Percentiles rank a stretch among this genome's conserved stretches.
These are phyloP conservation scores for Crithidia thermophila DNA, from an alignment of 208 protist genomes.

Conservation along the genomic window DNA sequence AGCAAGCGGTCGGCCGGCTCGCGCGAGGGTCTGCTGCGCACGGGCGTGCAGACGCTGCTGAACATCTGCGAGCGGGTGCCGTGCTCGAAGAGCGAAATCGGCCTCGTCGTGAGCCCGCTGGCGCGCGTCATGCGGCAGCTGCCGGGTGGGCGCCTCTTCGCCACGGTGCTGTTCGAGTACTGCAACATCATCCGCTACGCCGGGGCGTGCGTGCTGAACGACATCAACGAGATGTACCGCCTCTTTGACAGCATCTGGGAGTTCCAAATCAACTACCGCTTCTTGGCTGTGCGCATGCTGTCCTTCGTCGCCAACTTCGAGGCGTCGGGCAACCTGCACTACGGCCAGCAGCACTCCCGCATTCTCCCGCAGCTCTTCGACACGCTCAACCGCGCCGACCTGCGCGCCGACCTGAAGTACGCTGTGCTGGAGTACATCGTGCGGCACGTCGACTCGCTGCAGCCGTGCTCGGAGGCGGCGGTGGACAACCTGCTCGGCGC, in stretches of 20 bases:
- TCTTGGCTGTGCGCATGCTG: constrained; percentile 77
- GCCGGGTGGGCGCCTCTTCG: constrained; percentile 47
- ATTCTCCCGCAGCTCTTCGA: constrained; percentile 77
- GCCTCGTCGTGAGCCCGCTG: constrained; percentile 59
- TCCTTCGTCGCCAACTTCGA: constrained; percentile 68
- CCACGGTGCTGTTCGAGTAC: constrained; percentile 72
- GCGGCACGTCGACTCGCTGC: constrained; percentile 59
- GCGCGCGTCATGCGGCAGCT: constrained; percentile 63
- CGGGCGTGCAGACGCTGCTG: constrained; percentile 73
- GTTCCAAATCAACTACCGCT: constrained; percentile 60
- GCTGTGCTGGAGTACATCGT: constrained; percentile 81
- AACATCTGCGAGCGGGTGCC: constrained; percentile 75
- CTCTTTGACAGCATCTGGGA: constrained; percentile 77
- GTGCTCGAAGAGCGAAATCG: constrained; percentile 65
- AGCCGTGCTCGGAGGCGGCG: constrained; percentile 57
- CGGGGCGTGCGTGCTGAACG: constrained; percentile 45
- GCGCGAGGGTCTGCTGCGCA: constrained; percentile 61
- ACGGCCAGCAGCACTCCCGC: constrained; percentile 39
- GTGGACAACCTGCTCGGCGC: constrained; percentile 66
- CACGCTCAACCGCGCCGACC: constrained; percentile 60
- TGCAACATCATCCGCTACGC: constrained; percentile 71
- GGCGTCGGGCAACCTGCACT: constrained; percentile 44
- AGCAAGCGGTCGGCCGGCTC: constrained; percentile 42
- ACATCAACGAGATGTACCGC: constrained; percentile 49
- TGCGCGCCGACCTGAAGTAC: constrained; percentile 62